phyloP scores from a whole-genome alignment of 2,329 filamentous ascomycete species.

The Microthyrium microscopicum region DNA sequence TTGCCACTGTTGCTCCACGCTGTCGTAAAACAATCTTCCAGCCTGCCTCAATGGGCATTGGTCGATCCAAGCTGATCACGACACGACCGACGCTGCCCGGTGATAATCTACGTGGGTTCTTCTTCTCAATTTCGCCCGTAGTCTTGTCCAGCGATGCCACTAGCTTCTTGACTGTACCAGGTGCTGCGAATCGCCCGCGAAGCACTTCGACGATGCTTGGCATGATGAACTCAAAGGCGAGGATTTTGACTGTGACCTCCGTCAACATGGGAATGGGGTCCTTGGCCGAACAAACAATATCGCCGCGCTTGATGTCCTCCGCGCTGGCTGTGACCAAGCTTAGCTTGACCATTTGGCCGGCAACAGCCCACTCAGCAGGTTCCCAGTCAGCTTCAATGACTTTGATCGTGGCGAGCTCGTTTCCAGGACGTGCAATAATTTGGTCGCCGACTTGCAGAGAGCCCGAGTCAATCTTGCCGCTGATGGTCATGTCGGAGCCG shows the following conservation, averaged over 20 bases:
- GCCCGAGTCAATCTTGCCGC: constrained; percentile 73
- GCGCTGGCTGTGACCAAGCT: constrained; percentile 74
- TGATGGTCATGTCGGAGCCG: constrained; percentile 68
- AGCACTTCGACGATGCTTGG: constrained; percentile 85
- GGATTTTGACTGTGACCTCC: constrained; percentile 63
- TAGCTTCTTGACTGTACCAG: constrained; percentile 57
- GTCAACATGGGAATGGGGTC: constrained; percentile 54
- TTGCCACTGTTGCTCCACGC: constrained; percentile 70
- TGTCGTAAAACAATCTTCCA: constrained; percentile 66
- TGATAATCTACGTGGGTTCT: constrained; percentile 69
- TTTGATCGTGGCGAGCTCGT: constrained; percentile 67
- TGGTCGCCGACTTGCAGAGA: constrained; percentile 71
- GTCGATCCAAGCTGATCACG: constrained; percentile 39
- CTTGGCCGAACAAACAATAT: constrained; percentile 62
- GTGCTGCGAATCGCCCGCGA: constrained; percentile 62
- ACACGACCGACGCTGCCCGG: constrained; percentile 65
- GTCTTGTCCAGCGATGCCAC: constrained; percentile 62
- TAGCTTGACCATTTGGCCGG: constrained; percentile 76
- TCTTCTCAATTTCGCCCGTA: constrained; percentile 60
- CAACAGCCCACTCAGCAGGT: constrained; percentile 72
- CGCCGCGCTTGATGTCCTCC: constrained; percentile 59
- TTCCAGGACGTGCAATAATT: constrained; percentile 63
- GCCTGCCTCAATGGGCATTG: constrained; percentile 64
- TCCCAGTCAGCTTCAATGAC: constrained; percentile 62
- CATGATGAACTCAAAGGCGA: constrained; percentile 79